phyloP scores from a whole-genome alignment of 2,329 filamentous ascomycete species.

The Pseudogymnoascus sp. region DNA sequence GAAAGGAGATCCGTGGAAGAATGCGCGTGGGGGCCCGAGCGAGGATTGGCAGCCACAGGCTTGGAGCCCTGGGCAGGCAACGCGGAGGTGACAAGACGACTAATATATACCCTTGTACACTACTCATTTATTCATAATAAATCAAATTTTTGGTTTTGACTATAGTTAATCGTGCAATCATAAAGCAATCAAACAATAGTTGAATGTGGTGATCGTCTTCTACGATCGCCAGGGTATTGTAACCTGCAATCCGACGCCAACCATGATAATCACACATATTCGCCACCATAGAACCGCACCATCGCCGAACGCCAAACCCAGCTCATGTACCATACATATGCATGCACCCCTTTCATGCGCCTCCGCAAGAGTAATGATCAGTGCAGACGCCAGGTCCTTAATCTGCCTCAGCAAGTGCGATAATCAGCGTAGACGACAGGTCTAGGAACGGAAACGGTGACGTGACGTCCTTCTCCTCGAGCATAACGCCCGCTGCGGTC shows the following conservation, averaged over 20 bases:
- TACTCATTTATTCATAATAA: constrained; percentile 5
- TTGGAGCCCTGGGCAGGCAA: constrained; percentile 1
- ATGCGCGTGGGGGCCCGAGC: constrained; percentile 44
- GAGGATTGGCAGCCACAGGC: constrained; percentile 50
- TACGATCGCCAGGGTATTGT: constrained; percentile 8
- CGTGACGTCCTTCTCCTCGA: constrained; percentile 90
- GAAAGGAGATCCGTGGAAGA: constrained; percentile 44
- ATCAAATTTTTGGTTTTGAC: background rate
- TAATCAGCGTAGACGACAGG: constrained; percentile 83
- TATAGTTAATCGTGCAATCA: background rate
- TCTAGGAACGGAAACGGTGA: constrained; percentile 95
- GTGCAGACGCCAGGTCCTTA: constrained; percentile 69
- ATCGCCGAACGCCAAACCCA: constrained; percentile 3
- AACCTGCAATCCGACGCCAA: constrained; percentile 5
- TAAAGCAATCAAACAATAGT: constrained; percentile 8
- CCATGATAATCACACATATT: constrained; percentile 1
- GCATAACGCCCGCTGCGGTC: constrained; percentile 58
- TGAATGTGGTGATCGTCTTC: constrained; percentile 7
- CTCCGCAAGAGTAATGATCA: constrained; percentile 88
- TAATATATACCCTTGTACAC: background rate
- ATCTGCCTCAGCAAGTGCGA: constrained; percentile 80
- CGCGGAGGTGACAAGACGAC: background rate
- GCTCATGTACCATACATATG: constrained; percentile 2
- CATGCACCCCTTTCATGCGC: constrained; percentile 42
- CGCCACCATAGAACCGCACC: background rate